Percentiles rank a stretch among this genome's conserved stretches.
These are phyloP conservation scores for Pichia sp. DNA, from an alignment of 1,139 yeast genomes.

Conservation along the genomic window DNA sequence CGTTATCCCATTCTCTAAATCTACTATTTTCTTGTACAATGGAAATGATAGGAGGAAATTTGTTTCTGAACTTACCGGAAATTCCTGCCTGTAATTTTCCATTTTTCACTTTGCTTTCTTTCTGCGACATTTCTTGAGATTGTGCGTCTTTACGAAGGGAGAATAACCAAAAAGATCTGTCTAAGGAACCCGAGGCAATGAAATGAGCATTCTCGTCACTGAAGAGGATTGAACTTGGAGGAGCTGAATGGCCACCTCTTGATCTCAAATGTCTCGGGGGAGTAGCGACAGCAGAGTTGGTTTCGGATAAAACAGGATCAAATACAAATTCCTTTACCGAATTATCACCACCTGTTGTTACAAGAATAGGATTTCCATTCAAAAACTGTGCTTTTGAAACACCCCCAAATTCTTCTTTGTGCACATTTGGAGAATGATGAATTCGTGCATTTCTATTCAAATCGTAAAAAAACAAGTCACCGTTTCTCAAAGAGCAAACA, in stretches of 20 bases:
- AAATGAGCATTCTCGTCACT: conserved; percentile 79
- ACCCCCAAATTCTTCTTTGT: conserved; percentile 73
- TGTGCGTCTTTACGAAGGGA: conserved; percentile 95
- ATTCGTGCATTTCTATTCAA: conserved; percentile 67
- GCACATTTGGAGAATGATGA: conserved; percentile 71
- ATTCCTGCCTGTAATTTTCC: conserved; percentile 61
- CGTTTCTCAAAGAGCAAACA: conserved; percentile 74
- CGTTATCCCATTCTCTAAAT: conserved; percentile 92
- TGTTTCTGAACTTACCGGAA: conserved; percentile 46
- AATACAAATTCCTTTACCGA: conserved; percentile 85
- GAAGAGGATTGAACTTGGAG: conserved; percentile 75
- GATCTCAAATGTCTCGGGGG: conserved; percentile 92
- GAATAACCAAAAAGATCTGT: conserved; percentile 83
- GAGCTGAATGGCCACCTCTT: conserved; percentile 95
- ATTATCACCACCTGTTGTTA: conserved; percentile 93
- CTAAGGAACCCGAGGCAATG: conserved; percentile 82
- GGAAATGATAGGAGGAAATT: conserved; percentile 71
- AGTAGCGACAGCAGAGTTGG: conserved; percentile 63
- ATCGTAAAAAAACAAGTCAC: conserved; percentile 85
- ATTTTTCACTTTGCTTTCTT: conserved; percentile 50
- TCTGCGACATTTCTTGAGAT: conserved; percentile 88
- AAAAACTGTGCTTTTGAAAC: conserved; percentile 72
- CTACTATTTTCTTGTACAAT: conserved; percentile 75
- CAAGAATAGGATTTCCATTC: conserved; percentile 87
- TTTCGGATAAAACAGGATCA: conserved; percentile 77